These are phyloP conservation scores for Meira nashicola DNA, from an alignment of 1,284 basidiomycete species.

Conservation along the genomic window DNA sequence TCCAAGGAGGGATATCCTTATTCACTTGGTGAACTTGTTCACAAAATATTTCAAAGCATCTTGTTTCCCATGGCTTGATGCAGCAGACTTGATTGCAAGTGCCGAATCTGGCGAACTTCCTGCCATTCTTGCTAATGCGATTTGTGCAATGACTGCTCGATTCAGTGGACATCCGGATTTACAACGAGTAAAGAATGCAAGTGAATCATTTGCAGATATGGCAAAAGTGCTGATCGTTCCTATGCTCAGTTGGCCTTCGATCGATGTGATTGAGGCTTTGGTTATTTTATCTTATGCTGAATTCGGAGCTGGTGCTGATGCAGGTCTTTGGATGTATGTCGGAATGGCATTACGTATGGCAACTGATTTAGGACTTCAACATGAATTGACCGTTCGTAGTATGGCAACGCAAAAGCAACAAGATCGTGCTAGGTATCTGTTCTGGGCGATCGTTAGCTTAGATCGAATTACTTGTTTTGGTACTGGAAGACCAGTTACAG, in stretches of 20 bases:
- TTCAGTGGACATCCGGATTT: slow-evolving; percentile 35
- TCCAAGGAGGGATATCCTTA: slow-evolving; percentile 30
- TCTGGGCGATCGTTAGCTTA: slow-evolving; percentile 37
- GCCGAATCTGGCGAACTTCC: slow-evolving; percentile 34
- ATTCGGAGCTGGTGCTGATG: slow-evolving; percentile 38
- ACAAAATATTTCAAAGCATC: slow-evolving; percentile 32
- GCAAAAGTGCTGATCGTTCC: slow-evolving; percentile 43
- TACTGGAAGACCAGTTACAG: slow-evolving; percentile 36
- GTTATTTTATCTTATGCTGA: slow-evolving; percentile 38
- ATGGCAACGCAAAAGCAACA: slow-evolving; percentile 33
- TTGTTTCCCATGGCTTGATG: slow-evolving; percentile 39
- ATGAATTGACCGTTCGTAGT: slow-evolving; percentile 35
- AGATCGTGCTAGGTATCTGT: slow-evolving; percentile 31
- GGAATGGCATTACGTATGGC: slow-evolving; percentile 43
- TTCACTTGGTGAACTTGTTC: slow-evolving; percentile 32
- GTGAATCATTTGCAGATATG: slow-evolving; percentile 43
- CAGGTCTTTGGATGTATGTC: slow-evolving; percentile 43
- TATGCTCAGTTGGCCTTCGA: slow-evolving; percentile 37
- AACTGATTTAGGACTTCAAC: slow-evolving; percentile 36
- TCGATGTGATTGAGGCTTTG: slow-evolving; percentile 41
- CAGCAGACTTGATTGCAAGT: slow-evolving; percentile 26
- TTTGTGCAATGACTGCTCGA: slow-evolving; percentile 36
- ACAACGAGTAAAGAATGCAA: slow-evolving; percentile 27
- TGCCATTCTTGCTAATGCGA: slow-evolving; percentile 37
- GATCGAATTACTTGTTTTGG: slow-evolving; percentile 44